Percentiles rank a stretch among this genome's conserved stretches.
Evolutionary conservation across 208 protist species (phyloP).

Genomic region (Willaertia magna): DNA sequence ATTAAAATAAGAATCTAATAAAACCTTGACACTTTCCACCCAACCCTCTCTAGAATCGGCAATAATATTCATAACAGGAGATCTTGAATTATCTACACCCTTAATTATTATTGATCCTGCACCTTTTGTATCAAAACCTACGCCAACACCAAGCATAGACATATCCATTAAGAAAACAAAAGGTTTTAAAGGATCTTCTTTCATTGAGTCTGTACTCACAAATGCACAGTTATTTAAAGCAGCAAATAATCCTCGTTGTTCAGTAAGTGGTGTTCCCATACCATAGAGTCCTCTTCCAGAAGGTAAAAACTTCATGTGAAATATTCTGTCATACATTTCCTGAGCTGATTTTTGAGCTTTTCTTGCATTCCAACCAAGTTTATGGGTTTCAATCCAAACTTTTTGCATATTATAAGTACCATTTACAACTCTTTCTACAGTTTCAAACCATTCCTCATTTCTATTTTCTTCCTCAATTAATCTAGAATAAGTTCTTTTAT

Average conservation of each 20-base stretch:
- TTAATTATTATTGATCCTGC: background rate
- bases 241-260: slow-evolving; percentile 44
- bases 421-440: slow-evolving; percentile 57
- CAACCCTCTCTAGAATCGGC: slow-evolving; percentile 43
- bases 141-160: slow-evolving; percentile 56
- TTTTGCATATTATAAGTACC: slow-evolving; percentile 57
- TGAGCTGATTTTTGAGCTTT: slow-evolving; percentile 30
- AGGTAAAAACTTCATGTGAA: slow-evolving; percentile 61
- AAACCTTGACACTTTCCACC: slow-evolving; percentile 38
- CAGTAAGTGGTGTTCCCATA: slow-evolving; percentile 52
- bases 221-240: slow-evolving; percentile 65
- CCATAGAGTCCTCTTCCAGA: slow-evolving; percentile 55
- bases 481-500: slow-evolving; percentile 51
- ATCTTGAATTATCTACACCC: background rate
- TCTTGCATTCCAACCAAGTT: slow-evolving; percentile 25
- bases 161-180: slow-evolving; percentile 63
- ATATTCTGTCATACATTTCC: slow-evolving; percentile 56
- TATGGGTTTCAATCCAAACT: slow-evolving; percentile 34
- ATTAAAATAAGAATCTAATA: slow-evolving; percentile 47
- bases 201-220: slow-evolving; percentile 28
- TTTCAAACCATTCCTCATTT: slow-evolving; percentile 58
- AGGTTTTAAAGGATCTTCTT: slow-evolving; percentile 29
- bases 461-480: slow-evolving; percentile 27
- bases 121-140: slow-evolving; percentile 58
- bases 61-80: slow-evolving; percentile 16